Evolutionary conservation across 2,329 filamentous ascomycete species (phyloP).

Genomic region (Phyllosticta paracitricarpa): DNA sequence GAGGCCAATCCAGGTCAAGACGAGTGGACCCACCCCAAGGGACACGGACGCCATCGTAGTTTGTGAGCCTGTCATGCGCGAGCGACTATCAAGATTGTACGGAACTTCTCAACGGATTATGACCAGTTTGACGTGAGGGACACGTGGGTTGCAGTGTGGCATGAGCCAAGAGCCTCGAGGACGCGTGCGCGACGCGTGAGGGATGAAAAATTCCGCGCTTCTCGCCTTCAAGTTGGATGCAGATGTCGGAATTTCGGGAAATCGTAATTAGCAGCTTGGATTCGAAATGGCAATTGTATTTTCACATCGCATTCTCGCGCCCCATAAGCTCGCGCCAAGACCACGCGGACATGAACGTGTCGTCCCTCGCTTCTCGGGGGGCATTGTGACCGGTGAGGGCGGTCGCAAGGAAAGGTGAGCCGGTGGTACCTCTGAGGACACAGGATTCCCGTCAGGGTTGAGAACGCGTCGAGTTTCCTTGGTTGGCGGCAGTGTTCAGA

Average conservation of each 20-base stretch:
- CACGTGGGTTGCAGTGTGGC: neutral
- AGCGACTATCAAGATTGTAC: neutral
- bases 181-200: neutral
- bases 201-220: neutral
- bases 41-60: neutral
- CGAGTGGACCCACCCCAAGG: neutral
- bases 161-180: neutral
- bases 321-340: neutral
- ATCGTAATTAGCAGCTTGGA: neutral
- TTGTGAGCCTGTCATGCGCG: neutral
- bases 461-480: neutral
- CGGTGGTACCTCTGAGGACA: neutral
- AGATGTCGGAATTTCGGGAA: neutral
- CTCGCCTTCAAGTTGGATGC: neutral
- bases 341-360: neutral
- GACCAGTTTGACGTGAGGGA: neutral
- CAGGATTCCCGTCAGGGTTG: neutral
- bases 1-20: constrained; percentile 28
- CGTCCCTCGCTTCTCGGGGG: neutral
- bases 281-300: neutral
- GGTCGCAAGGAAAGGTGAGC: neutral
- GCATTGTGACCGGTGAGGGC: neutral
- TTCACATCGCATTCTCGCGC: neutral
- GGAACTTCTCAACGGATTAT: neutral
- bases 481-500: neutral